Conservation (phyloP, 768 basidiomycete genomes). For the Suillus americanus region DNA sequence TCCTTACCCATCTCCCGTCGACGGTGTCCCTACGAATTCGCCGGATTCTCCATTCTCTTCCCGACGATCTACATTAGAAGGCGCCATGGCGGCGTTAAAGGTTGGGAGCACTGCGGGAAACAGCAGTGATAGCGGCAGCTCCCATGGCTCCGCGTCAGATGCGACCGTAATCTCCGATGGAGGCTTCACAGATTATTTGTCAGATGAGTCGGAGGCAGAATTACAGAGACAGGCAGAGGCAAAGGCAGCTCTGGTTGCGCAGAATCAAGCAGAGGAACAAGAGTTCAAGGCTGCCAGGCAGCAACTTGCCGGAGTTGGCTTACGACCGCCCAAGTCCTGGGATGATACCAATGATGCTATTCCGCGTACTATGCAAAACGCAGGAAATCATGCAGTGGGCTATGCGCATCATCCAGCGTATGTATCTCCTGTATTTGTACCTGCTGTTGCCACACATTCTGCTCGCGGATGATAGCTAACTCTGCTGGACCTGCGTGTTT, state of each 20-base stretch:
- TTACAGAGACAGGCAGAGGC: constrained; percentile 84
- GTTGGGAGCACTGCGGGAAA: constrained; percentile 50
- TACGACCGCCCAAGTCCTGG: constrained; percentile 79
- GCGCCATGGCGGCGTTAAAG: constrained; percentile 39
- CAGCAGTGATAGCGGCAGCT: constrained; percentile 54
- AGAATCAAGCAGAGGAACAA: constrained; percentile 75
- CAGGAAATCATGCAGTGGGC: constrained; percentile 18
- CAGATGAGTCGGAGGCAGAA: constrained; percentile 92
- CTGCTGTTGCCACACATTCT: constrained; percentile 29
- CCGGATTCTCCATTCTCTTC: constrained; percentile 31
- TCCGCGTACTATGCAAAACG: constrained; percentile 19
- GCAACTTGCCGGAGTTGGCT: constrained; percentile 70
- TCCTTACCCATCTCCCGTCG: constrained; percentile 21
- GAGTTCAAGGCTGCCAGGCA: constrained; percentile 82
- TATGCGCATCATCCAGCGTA: constrained; percentile 29
- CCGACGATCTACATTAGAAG: constrained; percentile 36
- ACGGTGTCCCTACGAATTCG: constrained; percentile 23
- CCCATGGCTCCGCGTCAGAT: constrained; percentile 60
- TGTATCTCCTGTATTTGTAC: constrained; percentile 24
- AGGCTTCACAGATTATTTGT: constrained; percentile 86
- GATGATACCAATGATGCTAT: constrained; percentile 47
- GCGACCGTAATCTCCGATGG: constrained; percentile 84
- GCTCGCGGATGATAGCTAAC: constrained; percentile 24
- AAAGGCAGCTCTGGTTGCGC: constrained; percentile 73
- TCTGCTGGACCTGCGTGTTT: constrained; percentile 23